Percentiles rank a stretch among this genome's conserved stretches.
Evolutionary conservation across 805 yeast genomes (phyloP).

Genomic region (Wickerhamiella bombiphila): DNA sequence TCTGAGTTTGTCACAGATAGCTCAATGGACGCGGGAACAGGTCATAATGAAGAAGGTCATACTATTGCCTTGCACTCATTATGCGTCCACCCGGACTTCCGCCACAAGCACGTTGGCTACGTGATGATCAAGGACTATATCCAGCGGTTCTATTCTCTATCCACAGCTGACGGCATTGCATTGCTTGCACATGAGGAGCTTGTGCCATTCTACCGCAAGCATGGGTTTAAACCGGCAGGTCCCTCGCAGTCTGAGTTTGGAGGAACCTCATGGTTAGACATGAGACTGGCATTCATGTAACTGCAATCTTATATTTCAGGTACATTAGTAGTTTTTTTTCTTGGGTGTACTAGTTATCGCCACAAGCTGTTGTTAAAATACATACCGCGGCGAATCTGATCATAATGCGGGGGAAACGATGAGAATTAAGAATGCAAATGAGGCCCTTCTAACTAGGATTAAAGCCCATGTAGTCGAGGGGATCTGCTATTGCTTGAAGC

Average conservation of each 20-base stretch:
- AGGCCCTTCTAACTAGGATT: constrained; percentile 17
- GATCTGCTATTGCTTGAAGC: constrained; percentile 8
- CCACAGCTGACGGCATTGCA: constrained; percentile 62
- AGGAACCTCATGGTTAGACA: constrained; percentile 38
- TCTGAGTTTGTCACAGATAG: constrained; percentile 8
- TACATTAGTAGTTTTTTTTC: background rate
- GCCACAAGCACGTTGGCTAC: constrained; percentile 71
- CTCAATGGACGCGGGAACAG: constrained; percentile 23
- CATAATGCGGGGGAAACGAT: no score
- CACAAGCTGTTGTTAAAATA: no score
- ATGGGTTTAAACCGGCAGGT: constrained; percentile 67
- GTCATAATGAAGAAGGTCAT: constrained; percentile 64
- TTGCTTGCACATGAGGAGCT: constrained; percentile 58
- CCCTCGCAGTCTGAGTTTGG: constrained; percentile 44
- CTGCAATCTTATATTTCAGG: background rate
- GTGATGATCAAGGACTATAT: constrained; percentile 74
- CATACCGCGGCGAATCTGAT: no score
- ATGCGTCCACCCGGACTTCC: constrained; percentile 62
- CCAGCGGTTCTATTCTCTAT: constrained; percentile 78
- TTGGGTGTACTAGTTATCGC: background rate
- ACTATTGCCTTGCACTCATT: constrained; percentile 72
- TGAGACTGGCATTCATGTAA: constrained; percentile 13
- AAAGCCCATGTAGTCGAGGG: constrained; percentile 17
- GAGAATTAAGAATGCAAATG: no score
- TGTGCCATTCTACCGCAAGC: constrained; percentile 61